Evolutionary conservation across 2,329 filamentous ascomycete species (phyloP).

Genomic region (Stromatinia cepivora): DNA sequence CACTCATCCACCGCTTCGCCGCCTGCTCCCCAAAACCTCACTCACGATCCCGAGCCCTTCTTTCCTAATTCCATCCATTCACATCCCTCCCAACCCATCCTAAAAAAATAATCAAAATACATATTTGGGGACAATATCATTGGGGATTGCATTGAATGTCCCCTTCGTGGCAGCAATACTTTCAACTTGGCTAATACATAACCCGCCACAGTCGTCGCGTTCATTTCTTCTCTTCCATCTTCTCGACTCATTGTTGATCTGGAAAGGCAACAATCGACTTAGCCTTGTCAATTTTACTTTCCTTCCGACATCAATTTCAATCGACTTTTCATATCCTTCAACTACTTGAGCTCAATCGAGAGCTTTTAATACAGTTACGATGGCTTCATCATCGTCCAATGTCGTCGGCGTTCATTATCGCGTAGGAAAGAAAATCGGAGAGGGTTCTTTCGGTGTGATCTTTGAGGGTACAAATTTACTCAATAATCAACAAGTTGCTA

Average conservation of each 20-base stretch:
- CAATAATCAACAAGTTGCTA: slow-evolving; percentile 98
- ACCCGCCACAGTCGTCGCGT: slow-evolving; percentile 33
- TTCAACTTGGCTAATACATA: slow-evolving; percentile 4
- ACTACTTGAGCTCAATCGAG: slow-evolving; percentile 28
- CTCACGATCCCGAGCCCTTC: background rate
- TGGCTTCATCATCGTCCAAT: slow-evolving; percentile 62
- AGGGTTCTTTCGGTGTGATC: slow-evolving; percentile 97
- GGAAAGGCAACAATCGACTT: slow-evolving; percentile 22
- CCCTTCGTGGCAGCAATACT: slow-evolving; percentile 11
- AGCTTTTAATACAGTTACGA: slow-evolving; percentile 31
- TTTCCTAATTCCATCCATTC: slow-evolving; percentile 19
- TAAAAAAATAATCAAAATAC: slow-evolving; percentile 6
- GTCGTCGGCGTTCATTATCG: slow-evolving; percentile 98
- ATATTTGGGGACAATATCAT: slow-evolving; percentile 22
- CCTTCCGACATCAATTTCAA: slow-evolving; percentile 13
- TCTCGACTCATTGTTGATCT: slow-evolving; percentile 14
- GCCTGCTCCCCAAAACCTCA: background rate
- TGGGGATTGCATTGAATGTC: slow-evolving; percentile 22
- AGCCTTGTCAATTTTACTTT: slow-evolving; percentile 28
- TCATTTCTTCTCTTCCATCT: slow-evolving; percentile 6
- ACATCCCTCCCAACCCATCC: slow-evolving; percentile 18
- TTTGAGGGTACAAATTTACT: slow-evolving; percentile 98
- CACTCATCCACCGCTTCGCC: background rate
- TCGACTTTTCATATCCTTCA: slow-evolving; percentile 1
- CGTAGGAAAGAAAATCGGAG: slow-evolving; percentile 98